Evolutionary conservation across 2,329 filamentous ascomycete species (phyloP).

Genomic region (Ascomycota sp.): DNA sequence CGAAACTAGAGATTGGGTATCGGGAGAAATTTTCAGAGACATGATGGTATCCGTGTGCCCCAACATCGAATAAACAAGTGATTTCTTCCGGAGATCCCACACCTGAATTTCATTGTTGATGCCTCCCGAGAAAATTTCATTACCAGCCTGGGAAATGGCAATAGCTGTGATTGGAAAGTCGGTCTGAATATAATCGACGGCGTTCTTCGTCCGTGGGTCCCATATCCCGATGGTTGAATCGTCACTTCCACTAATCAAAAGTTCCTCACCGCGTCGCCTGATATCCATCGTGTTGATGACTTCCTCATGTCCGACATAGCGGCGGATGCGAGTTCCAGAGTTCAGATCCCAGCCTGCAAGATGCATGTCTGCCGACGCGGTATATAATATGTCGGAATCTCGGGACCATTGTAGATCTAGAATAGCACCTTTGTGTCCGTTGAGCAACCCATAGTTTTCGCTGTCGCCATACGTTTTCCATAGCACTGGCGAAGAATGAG

Average conservation of each 20-base stretch:
- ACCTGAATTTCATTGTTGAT: constrained; percentile 97
- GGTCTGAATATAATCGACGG: constrained; percentile 71
- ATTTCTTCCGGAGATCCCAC: constrained; percentile 89
- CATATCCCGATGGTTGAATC: constrained; percentile 89
- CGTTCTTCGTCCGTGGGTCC: constrained; percentile 83
- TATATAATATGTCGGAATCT: constrained; percentile 78
- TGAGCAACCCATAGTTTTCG: constrained; percentile 81
- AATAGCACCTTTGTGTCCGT: constrained; percentile 76
- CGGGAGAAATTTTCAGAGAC: constrained; percentile 76
- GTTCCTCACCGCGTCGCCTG: constrained; percentile 72
- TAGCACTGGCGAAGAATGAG: constrained; percentile 37
- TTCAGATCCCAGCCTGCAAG: constrained; percentile 90
- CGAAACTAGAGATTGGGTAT: constrained; percentile 75
- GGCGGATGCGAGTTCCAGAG: constrained; percentile 75
- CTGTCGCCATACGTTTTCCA: constrained; percentile 88
- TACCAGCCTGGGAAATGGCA: constrained; percentile 79
- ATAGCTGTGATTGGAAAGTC: constrained; percentile 85
- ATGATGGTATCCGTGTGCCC: constrained; percentile 88
- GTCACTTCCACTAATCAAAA: constrained; percentile 79
- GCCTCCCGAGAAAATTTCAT: constrained; percentile 83
- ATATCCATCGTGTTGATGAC: constrained; percentile 86
- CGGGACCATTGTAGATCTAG: constrained; percentile 92
- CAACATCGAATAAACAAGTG: constrained; percentile 66
- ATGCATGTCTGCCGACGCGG: constrained; percentile 82
- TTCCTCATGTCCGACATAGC: constrained; percentile 85